Evolutionary conservation across 1,139 yeast genomes (phyloP).

Genomic region (Candida glucosophila): DNA sequence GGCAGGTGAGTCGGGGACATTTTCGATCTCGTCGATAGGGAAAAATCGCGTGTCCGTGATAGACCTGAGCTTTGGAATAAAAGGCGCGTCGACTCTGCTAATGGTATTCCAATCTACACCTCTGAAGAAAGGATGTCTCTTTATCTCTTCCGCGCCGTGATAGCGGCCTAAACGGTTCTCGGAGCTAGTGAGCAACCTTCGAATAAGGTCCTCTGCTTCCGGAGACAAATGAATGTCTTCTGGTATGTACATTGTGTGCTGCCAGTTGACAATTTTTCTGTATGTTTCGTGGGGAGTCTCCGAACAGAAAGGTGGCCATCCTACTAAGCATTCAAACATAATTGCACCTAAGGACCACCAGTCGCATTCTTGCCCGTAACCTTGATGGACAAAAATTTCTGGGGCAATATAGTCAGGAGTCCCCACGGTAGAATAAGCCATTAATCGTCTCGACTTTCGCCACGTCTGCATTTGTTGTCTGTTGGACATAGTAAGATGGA

Average conservation of each 20-base stretch:
- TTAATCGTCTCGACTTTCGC: conserved; percentile 90
- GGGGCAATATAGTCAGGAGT: conserved; percentile 99
- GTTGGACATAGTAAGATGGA: conserved; percentile 89
- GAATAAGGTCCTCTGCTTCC: conserved; percentile 87
- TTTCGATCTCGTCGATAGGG: conserved; percentile 96
- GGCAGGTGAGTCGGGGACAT: conserved; percentile 91
- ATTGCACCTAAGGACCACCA: conserved; percentile 99
- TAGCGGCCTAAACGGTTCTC: conserved; percentile 85
- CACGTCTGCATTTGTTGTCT: conserved; percentile 97
- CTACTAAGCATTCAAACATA: conserved; percentile 96
- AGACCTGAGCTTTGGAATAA: conserved; percentile 53
- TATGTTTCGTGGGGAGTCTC: conserved; percentile 99
- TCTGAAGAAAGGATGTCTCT: conserved; percentile 85
- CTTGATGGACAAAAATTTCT: conserved; percentile 92
- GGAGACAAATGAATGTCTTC: conserved; percentile 92
- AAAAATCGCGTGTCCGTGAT: conserved; percentile 95
- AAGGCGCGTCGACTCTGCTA: conserved; percentile 90
- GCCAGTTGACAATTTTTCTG: conserved; percentile 91
- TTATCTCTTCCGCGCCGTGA: conserved; percentile 91
- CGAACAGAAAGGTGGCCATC: conserved; percentile 99
- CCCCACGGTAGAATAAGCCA: conserved; percentile 99
- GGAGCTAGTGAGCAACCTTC: conserved; percentile 72
- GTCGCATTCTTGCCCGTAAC: conserved; percentile 98
- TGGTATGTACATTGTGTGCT: conserved; percentile 86
- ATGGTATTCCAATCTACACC: conserved; percentile 97